Conservation (phyloP, 495 filamentous ascomycete genomes). For the Penicillium antarcticum region DNA sequence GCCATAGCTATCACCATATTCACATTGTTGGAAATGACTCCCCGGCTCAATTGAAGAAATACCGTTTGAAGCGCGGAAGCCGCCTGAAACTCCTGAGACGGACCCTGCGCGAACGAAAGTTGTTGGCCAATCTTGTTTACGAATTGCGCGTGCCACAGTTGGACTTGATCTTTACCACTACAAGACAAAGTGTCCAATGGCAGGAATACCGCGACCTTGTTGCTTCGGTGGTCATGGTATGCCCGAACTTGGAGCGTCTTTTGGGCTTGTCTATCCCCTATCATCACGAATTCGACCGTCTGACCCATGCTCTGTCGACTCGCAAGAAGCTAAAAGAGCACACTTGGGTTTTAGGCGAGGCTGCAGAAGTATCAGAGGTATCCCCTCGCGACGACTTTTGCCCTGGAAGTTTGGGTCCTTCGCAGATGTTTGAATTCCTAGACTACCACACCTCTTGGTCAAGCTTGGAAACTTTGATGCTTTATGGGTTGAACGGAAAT, state of each 20-base stretch:
- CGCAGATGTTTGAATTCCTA: constrained; percentile 66
- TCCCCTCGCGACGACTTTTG: constrained; percentile 43
- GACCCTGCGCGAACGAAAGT: constrained; percentile 67
- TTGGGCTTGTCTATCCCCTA: constrained; percentile 69
- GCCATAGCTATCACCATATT: constrained; percentile 62
- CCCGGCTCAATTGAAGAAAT: constrained; percentile 58
- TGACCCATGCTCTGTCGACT: constrained; percentile 77
- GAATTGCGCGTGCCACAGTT: constrained; percentile 69
- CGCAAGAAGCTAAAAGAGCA: constrained; percentile 71
- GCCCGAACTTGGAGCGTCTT: constrained; percentile 77
- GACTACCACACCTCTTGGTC: constrained; percentile 69
- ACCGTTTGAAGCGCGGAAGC: constrained; percentile 62
- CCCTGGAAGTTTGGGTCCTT: constrained; percentile 54
- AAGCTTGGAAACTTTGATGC: constrained; percentile 67
- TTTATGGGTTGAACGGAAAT: constrained; percentile 59
- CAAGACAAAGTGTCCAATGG: constrained; percentile 42
- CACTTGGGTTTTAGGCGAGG: constrained; percentile 68
- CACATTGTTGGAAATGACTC: constrained; percentile 69
- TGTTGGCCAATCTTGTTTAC: constrained; percentile 68
- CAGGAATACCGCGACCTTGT: constrained; percentile 68
- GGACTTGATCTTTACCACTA: constrained; percentile 47
- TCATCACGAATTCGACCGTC: constrained; percentile 67
- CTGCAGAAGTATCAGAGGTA: constrained; percentile 38
- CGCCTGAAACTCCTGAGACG: constrained; percentile 72
- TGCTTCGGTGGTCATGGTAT: constrained; percentile 80